Base-by-base conservation (phyloP, 2,329 filamentous ascomycete species). In the Fusarium agapanthi region DNA sequence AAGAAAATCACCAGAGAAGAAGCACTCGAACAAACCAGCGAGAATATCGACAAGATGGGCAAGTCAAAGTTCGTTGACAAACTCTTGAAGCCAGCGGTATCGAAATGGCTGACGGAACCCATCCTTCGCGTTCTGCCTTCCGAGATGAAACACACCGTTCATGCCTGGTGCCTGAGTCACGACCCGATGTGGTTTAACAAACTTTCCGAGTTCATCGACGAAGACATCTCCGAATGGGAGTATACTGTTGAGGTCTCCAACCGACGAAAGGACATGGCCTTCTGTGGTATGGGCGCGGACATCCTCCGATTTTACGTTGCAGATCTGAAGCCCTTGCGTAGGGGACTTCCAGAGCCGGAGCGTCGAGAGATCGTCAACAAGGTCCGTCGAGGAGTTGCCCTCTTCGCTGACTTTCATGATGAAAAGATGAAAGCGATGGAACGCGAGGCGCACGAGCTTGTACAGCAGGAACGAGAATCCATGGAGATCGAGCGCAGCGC, bases 401-500 rank as follows among this genome's bases (percentile, higher is more conserved):
- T 35, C 14, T 65, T 66, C 3, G 50, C 63, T 2, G 50, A 66
- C 3, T 59, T 50, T 3, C 51, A 65, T 5, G 50, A 66, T 1
- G 26, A 66, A 4, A 66, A 66, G 37, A 12, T 44, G 3, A 24
- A n/a, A 1, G 26, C 24, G 2, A 34, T 51, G 15, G 30, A 57
- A 4, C 51, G 3, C 1, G 40, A 67, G 7, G n/a, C 30, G 0
- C 16, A 38, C 5, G 15, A 12, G 1, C 24, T 18, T 3, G 6
- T 20, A 1, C 7, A 40, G 2, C 18, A n/a, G 3, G 51, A 58
- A 6, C 26, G 26, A 0, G 20, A 40, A 0, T 16, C 22, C 0
- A 32, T 57, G 38, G 32, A 38, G 5, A 15, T 55, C 1, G 58
- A 61, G 22, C 50, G 16, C 16, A 18, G 13, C 4, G 32, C 40